Base-by-base conservation (phyloP, 768 basidiomycete genomes). In the Xerocomus brunneocitrinus region DNA sequence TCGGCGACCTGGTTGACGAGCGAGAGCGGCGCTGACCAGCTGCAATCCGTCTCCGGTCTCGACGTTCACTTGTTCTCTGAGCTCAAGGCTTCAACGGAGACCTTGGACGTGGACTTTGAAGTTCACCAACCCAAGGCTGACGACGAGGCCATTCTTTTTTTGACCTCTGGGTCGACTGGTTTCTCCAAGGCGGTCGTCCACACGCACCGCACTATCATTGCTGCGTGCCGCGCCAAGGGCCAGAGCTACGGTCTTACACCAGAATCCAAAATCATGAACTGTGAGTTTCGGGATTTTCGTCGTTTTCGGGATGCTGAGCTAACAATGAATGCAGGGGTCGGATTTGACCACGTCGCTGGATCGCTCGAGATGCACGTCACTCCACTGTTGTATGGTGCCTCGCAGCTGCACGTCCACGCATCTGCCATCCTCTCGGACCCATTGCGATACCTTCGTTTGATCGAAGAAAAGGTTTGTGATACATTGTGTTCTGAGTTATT, bases 271-370 rank as follows among this genome's bases (percentile, higher is more conserved):
- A 63, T 76, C 45, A 57, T 76, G 52, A 77, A 77, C 58, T 77
- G 76, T 68, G 24, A 56, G 67, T 57, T 31, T 5, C 13, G 13
- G 32, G 0, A 3, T 52, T 27, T 1, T 5, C 10, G 1, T 41
- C 14, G 1, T 6, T 25, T 5, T 8, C 6, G 25, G 3, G 9
- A 25, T 1, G 14, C 24, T 16, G 1, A 2, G 10, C 49, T 64
- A 16, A 60, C 24, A n/a, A n/a, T 32, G 4, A 2, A 31, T 32
- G 12, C 53, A 68, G 67, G 67, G 76, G 75, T 77, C 8, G 73
- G 73, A 13, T 74, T 77, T 40, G 76, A 77, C 45, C 76, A 77
- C 47, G 74, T 77, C 27, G 76, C 76, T 2, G 74, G 71, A 35
- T 68, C 74, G 0, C 63, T 74, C 1, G 76, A 77, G 45, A 65